These are phyloP conservation scores for Annulohypoxylon maeteangense DNA, from an alignment of 495 filamentous ascomycete genomes.

Conservation along the genomic window DNA sequence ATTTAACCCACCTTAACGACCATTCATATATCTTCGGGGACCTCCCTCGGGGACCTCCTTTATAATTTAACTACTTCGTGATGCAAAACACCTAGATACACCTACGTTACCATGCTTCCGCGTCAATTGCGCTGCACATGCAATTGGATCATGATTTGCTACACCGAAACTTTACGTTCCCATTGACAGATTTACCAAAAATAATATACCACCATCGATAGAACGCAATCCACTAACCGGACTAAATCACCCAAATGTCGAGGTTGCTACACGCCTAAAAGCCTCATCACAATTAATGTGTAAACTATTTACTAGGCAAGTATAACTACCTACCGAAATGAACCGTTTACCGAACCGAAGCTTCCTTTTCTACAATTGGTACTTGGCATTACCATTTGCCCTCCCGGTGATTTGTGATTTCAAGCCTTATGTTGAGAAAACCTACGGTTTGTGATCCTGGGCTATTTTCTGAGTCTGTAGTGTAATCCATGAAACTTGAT, in stretches of 20 bases:
- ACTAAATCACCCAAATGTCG: background rate
- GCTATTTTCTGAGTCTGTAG: too few relatives aligned
- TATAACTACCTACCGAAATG: too few relatives aligned
- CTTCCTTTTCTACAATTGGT: too few relatives aligned
- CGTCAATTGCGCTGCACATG: background rate
- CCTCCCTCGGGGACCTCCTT: constrained; percentile 21
- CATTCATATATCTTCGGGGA: constrained; percentile 6
- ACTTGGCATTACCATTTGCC: too few relatives aligned
- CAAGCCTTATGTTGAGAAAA: too few relatives aligned
- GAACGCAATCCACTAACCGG: background rate
- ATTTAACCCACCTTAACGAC: background rate
- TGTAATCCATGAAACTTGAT: too few relatives aligned
- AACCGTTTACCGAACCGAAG: too few relatives aligned
- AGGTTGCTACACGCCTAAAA: background rate
- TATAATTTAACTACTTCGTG: background rate
- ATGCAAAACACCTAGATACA: background rate
- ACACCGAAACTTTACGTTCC: background rate
- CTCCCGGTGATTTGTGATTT: too few relatives aligned
- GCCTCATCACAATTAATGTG: too few relatives aligned
- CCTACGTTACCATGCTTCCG: background rate
- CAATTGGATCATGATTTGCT: background rate
- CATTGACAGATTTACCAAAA: too few relatives aligned
- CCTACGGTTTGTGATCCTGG: too few relatives aligned
- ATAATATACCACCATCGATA: background rate
- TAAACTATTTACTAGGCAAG: too few relatives aligned